Evolutionary conservation across 2,329 filamentous ascomycete species (phyloP), one percentile per base, ranked within the genome.

Genomic region (Alternaria consortialis): DNA sequence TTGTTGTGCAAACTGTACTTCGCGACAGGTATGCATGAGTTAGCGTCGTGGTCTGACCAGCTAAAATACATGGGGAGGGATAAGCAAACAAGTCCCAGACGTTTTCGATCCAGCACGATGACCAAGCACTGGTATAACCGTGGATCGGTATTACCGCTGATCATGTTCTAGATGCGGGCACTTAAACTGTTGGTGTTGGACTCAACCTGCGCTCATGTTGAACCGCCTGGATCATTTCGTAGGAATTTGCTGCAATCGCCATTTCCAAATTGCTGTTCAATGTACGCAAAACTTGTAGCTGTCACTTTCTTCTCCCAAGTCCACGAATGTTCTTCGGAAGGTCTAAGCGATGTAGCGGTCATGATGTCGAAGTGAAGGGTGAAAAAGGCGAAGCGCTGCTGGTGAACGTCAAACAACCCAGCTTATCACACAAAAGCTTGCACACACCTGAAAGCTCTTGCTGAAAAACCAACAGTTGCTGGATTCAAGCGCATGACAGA

Each of bases 41-140:
- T 67, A 9, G 58, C 51, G 15, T 40, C 29, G 15, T 52, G 55
- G 43, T 42, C 62, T 4, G 53, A 57, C 12, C 63, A 62, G 32
- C 32, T 65, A 27, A 61, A 46, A 31, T 60, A 59, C 54, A 50
- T 65, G 55, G 40, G 63, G 23, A 55, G 48, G 48, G 58, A 59
- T 6, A 15, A 59, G 9, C 54, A 61, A n/a, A 31, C 46, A 43
- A 60, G 53, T 27, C 56, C 50, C 7, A 29, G 59, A 40, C 56
- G 53, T 17, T 43, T 32, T 23, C 34, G 54, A n/a, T 53, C 51
- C 37, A 43, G 39, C 25, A 20, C 34, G 6, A 36, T 62, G 31
- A 43, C 55, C 3, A 53, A 47, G 39, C 53, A 43, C 12, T 43
- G 52, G 31, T 48, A 56, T 27, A 58, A 58, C n/a, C 42, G 20